Evolutionary conservation across 768 basidiomycete species (phyloP), one percentile per base, ranked within the genome.

Genomic region (Obba rivulosa): DNA sequence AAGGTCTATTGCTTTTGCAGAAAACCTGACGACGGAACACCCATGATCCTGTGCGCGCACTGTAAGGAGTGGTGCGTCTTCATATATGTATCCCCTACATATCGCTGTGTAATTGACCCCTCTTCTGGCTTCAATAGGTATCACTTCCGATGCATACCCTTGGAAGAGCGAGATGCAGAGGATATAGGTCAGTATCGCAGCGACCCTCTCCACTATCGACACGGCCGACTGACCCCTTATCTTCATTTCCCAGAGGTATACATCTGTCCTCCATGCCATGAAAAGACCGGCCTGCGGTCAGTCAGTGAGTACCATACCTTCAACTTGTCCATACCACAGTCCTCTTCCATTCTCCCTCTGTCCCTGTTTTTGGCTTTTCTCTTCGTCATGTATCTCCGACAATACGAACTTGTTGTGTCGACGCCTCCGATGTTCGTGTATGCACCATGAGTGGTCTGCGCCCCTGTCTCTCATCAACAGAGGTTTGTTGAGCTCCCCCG

Each of bases 271-370:
- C 58, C 69, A 34, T 81, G 88, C 72, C 71, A 78, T 49, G 65
- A 75, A 57, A 74, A 70, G 50, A 84, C 86, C 52, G 81, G 83
- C 53, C 76, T 73, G 54, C 74, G 71, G 66, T 81, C 80, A 69
- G 77, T 81, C 67, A 81, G 88, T 91, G 85, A 91, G 88, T 90
- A 61, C 71, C 67, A 63, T n/a, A n/a, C n/a, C n/a, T n/a, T n/a
- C n/a, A n/a, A n/a, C 37, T 16, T 50, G 16, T 46, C 54, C 46
- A 40, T 48, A 34, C 28, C 41, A 34, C 41, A 35, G 42, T 37
- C 38, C 31, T 23, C 14, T 39, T 35, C 48, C 14, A 10, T 46
- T 41, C 42, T 17, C 55, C 40, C 42, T 34, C 25, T 5, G 23
- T 18, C 40, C 37, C 21, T 35, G 16, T 20, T 24, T 43, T 49